phyloP scores from a whole-genome alignment of 2,329 filamentous ascomycete species.

The Pyrenochaeta sp. region DNA sequence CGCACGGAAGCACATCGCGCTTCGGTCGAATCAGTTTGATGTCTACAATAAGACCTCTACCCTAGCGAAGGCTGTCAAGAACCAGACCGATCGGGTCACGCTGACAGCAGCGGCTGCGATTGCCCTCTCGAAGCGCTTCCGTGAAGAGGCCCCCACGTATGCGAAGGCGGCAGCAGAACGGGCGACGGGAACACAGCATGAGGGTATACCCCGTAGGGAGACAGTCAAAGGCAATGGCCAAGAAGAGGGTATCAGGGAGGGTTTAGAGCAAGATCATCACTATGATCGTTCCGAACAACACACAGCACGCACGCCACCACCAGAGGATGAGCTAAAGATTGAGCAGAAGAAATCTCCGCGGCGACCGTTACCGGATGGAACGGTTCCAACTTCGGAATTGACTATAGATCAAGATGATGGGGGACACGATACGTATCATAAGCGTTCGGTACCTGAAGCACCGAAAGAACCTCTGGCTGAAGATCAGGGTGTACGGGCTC shows the following conservation, averaged over 20 bases:
- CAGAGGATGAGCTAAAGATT: slow-evolving; percentile 53
- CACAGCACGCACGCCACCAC: slow-evolving; percentile 46
- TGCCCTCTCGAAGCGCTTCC: slow-evolving; percentile 65
- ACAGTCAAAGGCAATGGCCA: slow-evolving; percentile 33
- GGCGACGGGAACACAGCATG: slow-evolving; percentile 27
- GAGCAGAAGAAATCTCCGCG: slow-evolving; percentile 57
- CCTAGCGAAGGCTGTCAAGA: slow-evolving; percentile 68
- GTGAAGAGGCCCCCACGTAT: slow-evolving; percentile 56
- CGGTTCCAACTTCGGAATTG: slow-evolving; percentile 54
- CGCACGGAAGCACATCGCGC: slow-evolving; percentile 63
- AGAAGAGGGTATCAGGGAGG: slow-evolving; percentile 40
- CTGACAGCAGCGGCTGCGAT: slow-evolving; percentile 69
- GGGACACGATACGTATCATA: slow-evolving; percentile 47
- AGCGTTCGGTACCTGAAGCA: slow-evolving; percentile 44
- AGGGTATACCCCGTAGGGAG: slow-evolving; percentile 39
- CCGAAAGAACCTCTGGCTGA: slow-evolving; percentile 46
- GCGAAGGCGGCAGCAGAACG: slow-evolving; percentile 32
- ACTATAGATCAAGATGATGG: slow-evolving; percentile 36
- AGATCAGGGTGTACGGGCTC: slow-evolving; percentile 24
- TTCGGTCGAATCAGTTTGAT: slow-evolving; percentile 69
- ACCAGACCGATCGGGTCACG: slow-evolving; percentile 68
- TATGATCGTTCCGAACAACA: slow-evolving; percentile 57
- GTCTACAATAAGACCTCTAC: slow-evolving; percentile 71
- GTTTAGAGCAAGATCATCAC: slow-evolving; percentile 61
- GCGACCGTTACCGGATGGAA: slow-evolving; percentile 60